Evolutionary conservation across 306 rosid genomes (phyloP).

Genomic region (Clitoria ternatea): DNA sequence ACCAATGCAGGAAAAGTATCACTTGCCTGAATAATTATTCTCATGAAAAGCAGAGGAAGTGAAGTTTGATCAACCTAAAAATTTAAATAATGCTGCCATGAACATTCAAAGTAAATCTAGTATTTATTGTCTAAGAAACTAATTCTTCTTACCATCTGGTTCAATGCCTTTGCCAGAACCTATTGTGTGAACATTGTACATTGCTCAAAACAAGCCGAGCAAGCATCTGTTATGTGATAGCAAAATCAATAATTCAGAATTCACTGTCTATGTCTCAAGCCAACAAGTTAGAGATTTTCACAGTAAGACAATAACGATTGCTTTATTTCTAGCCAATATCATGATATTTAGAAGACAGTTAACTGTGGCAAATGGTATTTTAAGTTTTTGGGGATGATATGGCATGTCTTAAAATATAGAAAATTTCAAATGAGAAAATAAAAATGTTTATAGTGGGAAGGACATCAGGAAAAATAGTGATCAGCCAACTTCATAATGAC

Average conservation of each 20-base stretch:
- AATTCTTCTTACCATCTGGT: constrained; percentile 69
- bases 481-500: not conserved
- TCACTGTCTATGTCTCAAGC: not conserved
- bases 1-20: constrained; percentile 97
- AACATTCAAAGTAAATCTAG: not conserved
- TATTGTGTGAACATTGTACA: constrained; percentile 97
- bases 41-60: constrained; percentile 94
- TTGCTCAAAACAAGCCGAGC: constrained; percentile 99
- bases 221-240: constrained; percentile 86
- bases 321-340: not conserved
- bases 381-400: not conserved
- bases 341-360: not conserved
- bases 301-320: not conserved
- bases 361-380: not conserved
- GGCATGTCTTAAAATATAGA: not conserved
- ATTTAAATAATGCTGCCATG: constrained; percentile 11
- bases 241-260: constrained; percentile 32
- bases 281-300: not conserved
- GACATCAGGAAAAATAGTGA: not conserved
- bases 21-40: constrained; percentile 95
- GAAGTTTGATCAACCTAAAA: constrained; percentile 95
- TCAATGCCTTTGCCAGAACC: constrained; percentile 95
- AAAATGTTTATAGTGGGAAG: not conserved
- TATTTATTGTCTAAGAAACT: not conserved
- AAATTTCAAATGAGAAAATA: not conserved